Conservation (phyloP, 495 filamentous ascomycete species). For the Talaromyces wortmannii region DNA sequence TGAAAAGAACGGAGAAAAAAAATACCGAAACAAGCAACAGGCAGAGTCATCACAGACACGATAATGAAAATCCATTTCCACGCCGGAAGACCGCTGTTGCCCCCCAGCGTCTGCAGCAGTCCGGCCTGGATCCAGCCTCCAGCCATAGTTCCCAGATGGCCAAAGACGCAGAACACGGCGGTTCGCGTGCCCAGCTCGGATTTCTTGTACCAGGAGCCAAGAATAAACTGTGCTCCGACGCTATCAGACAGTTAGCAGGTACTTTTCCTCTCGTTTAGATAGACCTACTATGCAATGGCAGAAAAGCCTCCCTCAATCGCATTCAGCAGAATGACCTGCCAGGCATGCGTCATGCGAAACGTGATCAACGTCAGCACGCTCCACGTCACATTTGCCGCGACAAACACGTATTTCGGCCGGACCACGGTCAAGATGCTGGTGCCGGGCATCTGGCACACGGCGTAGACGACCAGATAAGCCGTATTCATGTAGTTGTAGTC, state of each 20-base stretch:
- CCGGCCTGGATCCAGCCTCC: slow-evolving; percentile 39
- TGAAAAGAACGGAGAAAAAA: slow-evolving; percentile 24
- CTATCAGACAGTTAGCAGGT: neutral
- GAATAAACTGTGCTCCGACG: slow-evolving; percentile 55
- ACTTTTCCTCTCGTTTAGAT: neutral
- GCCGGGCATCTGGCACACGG: slow-evolving; percentile 29
- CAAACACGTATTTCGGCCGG: slow-evolving; percentile 27
- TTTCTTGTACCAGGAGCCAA: slow-evolving; percentile 42
- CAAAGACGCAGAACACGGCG: slow-evolving; percentile 35
- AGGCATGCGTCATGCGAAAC: slow-evolving; percentile 23
- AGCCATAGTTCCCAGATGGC: slow-evolving; percentile 36
- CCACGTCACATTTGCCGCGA: slow-evolving; percentile 25
- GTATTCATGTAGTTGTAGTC: slow-evolving; percentile 34
- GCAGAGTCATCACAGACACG: slow-evolving; percentile 56
- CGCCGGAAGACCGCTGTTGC: slow-evolving; percentile 51
- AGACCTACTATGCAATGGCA: slow-evolving; percentile 24
- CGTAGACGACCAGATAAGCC: slow-evolving; percentile 27
- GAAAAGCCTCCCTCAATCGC: slow-evolving; percentile 29
- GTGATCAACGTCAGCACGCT: slow-evolving; percentile 25
- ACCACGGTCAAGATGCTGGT: slow-evolving; percentile 23
- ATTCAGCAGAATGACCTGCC: slow-evolving; percentile 27
- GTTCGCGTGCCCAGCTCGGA: slow-evolving; percentile 40
- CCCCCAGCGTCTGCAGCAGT: slow-evolving; percentile 18
- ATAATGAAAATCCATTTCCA: slow-evolving; percentile 83
- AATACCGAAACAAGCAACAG: slow-evolving; percentile 43